Evolutionary conservation across 2,329 filamentous ascomycete species (phyloP), one percentile per base, ranked within the genome.

Genomic region (Cordyceps fumosorosea): DNA sequence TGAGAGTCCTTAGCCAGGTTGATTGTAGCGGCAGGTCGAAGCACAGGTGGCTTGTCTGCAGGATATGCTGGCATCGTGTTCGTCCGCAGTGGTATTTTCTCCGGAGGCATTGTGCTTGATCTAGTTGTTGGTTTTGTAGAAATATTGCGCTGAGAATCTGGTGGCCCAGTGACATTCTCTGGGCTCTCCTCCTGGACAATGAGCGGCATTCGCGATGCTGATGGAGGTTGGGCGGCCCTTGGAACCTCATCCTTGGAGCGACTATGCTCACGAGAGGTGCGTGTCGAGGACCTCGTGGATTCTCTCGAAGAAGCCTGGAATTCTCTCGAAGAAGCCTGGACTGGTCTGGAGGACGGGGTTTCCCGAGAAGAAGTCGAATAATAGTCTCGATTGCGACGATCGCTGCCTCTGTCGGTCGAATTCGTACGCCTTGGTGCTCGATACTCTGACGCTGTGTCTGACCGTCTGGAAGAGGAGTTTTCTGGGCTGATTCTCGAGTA

Each of bases 221-320:
- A 8, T 44, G 71, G 57, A 61, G 71, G 54, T 61, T 71, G 65
- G 22, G 70, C 66, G 3, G 67, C 68, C 60, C 70, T 75, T 12
- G 70, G 64, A 37, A 72, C 68, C 11, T 79, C 78, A 22, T 78
- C 77, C 29, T 73, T 75, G 3, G 76, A 77, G 40, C 74, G 74
- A 20, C 70, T 76, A 7, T 73, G 73, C n/a, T 74, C 72, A 16
- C 56, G 70, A 57, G 64, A 69, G 14, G 56, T 52, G 42, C 63
- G 60, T 18, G 66, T 63, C 2, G 70, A 65, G 7, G 68, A 64
- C 7, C 16, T 55, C n/a, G 64, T 24, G 29, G 50, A 45, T 11
- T 47, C 60, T n/a, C 42, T 54, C 24, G 34, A 44, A n/a, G 42
- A 32, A 7, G 24, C 7, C n/a, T 53, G 60, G 22, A 24, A 45